Evolutionary conservation across 1,284 basidiomycete genomes (phyloP), one percentile per base, ranked within the genome.

Genomic region (Leucoagaricus sp.): DNA sequence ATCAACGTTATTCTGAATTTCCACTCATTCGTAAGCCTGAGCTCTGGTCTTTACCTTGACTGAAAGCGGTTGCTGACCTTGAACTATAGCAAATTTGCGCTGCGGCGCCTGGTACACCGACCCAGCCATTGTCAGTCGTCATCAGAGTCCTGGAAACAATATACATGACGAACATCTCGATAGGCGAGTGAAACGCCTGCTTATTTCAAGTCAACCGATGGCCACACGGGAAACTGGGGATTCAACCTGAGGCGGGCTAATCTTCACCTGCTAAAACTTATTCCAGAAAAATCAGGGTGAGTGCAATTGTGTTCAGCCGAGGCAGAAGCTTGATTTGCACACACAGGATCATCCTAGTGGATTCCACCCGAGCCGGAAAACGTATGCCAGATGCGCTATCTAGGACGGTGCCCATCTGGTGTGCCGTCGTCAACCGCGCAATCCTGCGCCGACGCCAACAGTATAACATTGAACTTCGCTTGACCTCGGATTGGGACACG

Each of bases 191-290:
- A 70, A 31, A 65, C 74, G 42, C 75, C 81, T 0, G 91, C 89
- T 12, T 98, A 99, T 76, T 98, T 98, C 82, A 99, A 99, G 72
- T 96, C 94, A 0, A 98, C 96, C 0, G 96, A 99, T 65, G 96
- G 96, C 0, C 96, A 98, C 66, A 89, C 85, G 60, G 82, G 85
- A 28, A 86, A 93, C 66, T 96, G 94, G 93, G 79, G 81, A 64
- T 96, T 96, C 75, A 95, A 89, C 65, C 74, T 96, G 4, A 80
- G 94, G 19, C 77, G 96, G 13, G 86, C 93, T 0, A 98, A 98
- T 68, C 75, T 98, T 13, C 88, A 93, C 53, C 72, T 98, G 0
- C 73, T 98, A 1, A 74, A 82, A 0, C 61, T 86, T 29, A 81
- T 91, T 17, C 69, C 76, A 10, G 61, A 81, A 33, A 66, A 77